Evolutionary conservation across 2,329 filamentous ascomycete genomes (phyloP), one percentile per base, ranked within the genome.

Genomic region (Aschersonia sp.): DNA sequence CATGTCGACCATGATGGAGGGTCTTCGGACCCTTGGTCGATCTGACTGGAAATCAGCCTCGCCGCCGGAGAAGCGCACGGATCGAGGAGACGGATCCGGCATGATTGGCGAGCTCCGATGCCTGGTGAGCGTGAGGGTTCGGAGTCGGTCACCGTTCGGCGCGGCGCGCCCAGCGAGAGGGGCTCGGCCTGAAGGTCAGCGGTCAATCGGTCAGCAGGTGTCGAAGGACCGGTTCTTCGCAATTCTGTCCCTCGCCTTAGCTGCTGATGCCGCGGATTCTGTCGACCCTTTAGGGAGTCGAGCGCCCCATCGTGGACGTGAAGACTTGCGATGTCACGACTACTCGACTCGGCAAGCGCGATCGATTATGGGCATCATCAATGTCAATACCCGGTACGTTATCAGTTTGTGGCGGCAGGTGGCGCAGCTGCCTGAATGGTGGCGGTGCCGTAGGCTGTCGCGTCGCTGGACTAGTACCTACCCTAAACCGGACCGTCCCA

Each of bases 31-130:
- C 49, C 65, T 71, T 53, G 62, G 52, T 53, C 65, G 69, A 30
- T 76, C 71, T 45, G 60, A 49, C 30, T 63, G 65, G 37, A 58
- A 52, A 33, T 68, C 62, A 30, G 72, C 69, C 48, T 70, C 73
- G 57, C 63, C 61, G 50, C 70, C 67, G 43, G 72, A 72, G 56
- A 80, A 80, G 53, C 76, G 72, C 53, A 80, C 73, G 52, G 69
- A 67, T 55, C 75, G 71, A 46, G 75, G 72, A 9, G 75, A 75
- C 37, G 69, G 61, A 53, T 79, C 75, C 56, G 67, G 60, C 57
- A 66, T 65, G 46, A 47, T 55, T 7, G 10, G 40, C 11, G 7
- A 22, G 44, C 45, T 47, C 35, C 31, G 32, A 22, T 46, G 10
- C 42, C 32, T 29, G 39, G 44, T 41, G 29, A 45, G 37, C 10